phyloP scores from a whole-genome alignment of 331 rosid genomes.

The Erythrophleum ivorense region DNA sequence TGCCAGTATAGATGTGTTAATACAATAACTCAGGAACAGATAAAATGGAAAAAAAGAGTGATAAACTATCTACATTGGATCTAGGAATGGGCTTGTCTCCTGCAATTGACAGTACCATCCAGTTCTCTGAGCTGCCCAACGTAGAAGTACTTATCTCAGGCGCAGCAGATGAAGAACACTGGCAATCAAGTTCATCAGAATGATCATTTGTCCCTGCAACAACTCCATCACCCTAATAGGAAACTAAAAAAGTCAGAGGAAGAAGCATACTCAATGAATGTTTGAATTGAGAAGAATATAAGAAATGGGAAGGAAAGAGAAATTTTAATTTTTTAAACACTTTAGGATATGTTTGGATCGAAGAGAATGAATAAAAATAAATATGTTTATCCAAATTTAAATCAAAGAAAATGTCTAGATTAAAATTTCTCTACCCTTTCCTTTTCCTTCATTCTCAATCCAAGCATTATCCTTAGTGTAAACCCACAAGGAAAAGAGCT shows the following conservation, averaged over 20 bases:
- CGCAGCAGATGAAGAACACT: conserved; percentile 50
- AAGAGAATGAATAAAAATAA: background rate
- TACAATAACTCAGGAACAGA: conserved; percentile 3
- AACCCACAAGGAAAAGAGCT: conserved; percentile 33
- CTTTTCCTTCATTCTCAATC: background rate
- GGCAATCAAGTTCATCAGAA: conserved; percentile 63
- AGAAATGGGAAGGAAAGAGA: background rate
- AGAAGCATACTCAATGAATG: background rate
- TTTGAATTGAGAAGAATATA: background rate
- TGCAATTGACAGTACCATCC: conserved; percentile 88
- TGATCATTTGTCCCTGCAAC: conserved; percentile 43
- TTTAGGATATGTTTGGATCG: background rate
- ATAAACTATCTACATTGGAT: conserved; percentile 58
- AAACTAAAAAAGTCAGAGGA: conserved; percentile 29
- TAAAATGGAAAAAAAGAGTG: background rate
- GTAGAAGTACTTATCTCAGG: conserved; percentile 65
- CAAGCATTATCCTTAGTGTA: background rate
- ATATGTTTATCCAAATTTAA: background rate
- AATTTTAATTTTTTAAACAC: background rate
- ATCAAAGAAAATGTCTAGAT: background rate
- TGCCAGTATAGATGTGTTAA: background rate
- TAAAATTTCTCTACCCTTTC: background rate
- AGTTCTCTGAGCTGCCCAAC: conserved; percentile 79
- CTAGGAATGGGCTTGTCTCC: conserved; percentile 89
- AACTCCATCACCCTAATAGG: conserved; percentile 60